phyloP scores from a whole-genome alignment of 2,329 filamentous ascomycete genomes.

The Neofusicoccum laricinum region DNA sequence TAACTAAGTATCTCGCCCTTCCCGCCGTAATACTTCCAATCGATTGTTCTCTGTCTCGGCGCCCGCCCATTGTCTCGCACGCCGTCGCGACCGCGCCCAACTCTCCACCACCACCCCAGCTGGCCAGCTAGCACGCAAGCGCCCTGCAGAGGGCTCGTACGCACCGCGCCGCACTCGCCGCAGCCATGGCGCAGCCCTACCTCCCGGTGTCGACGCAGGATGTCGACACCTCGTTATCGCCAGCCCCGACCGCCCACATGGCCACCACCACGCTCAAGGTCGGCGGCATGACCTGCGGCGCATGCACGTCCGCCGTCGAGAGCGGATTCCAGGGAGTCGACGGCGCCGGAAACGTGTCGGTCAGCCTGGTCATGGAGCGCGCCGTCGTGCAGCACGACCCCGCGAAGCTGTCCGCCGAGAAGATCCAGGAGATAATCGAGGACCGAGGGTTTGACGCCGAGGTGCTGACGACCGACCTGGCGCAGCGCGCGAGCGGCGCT shows the following conservation, averaged over 20 bases:
- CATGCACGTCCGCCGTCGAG: constrained; percentile 95
- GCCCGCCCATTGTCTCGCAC: background rate
- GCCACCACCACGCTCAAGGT: constrained; percentile 89
- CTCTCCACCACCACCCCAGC: background rate
- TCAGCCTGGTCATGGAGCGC: constrained; percentile 91
- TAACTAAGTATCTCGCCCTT: background rate
- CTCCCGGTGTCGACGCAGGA: constrained; percentile 21
- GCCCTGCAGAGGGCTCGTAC: background rate
- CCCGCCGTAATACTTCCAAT: background rate
- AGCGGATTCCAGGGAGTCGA: constrained; percentile 79
- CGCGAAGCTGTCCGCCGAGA: constrained; percentile 66
- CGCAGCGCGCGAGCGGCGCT: constrained; percentile 43
- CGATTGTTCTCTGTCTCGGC: background rate
- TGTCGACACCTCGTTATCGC: constrained; percentile 6
- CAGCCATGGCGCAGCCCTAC: constrained; percentile 27
- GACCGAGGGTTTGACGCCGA: constrained; percentile 90
- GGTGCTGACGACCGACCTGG: constrained; percentile 77
- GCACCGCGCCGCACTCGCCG: constrained; percentile 12
- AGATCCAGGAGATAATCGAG: constrained; percentile 82
- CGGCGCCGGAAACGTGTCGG: constrained; percentile 81
- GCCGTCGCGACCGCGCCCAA: background rate
- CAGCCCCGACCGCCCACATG: constrained; percentile 52
- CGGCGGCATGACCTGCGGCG: constrained; percentile 83
- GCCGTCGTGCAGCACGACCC: constrained; percentile 93
- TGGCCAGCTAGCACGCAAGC: background rate